Percentiles rank a stretch among this genome's conserved stretches.
phyloP scores from a whole-genome alignment of 495 filamentous ascomycete species.

The Penicillium flavigenum region DNA sequence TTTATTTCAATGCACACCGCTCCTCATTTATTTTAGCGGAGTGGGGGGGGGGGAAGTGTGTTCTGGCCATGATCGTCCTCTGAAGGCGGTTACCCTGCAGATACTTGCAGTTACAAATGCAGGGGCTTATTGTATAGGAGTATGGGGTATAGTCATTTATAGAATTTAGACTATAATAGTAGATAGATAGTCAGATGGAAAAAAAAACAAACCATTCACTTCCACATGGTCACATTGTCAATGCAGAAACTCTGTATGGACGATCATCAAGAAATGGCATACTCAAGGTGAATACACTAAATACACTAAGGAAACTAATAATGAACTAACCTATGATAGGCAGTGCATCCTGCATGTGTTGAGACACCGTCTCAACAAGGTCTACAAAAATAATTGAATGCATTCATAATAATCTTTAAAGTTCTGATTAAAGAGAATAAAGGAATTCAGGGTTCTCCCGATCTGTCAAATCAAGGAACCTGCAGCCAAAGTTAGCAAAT shows the following conservation, averaged over 20 bases:
- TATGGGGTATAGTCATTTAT: neutral
- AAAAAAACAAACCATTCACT: neutral
- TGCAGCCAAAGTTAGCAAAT: slow-evolving; percentile 20
- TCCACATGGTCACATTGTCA: slow-evolving; percentile 1
- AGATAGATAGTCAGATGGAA: too few species aligned
- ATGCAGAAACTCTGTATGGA: neutral
- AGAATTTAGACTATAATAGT: neutral
- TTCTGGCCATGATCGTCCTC: slow-evolving; percentile 15
- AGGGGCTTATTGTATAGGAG: slow-evolving; percentile 6
- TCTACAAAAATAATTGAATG: neutral
- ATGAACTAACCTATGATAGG: neutral
- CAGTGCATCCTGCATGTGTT: slow-evolving; percentile 1
- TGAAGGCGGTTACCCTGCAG: slow-evolving; percentile 4
- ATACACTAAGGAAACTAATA: too few species aligned
- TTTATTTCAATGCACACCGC: slow-evolving; percentile 12
- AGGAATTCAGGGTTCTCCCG: slow-evolving; percentile 44
- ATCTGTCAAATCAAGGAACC: slow-evolving; percentile 59
- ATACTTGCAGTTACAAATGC: slow-evolving; percentile 15
- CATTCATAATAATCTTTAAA: neutral
- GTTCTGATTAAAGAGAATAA: slow-evolving; percentile 28
- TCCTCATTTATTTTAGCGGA: slow-evolving; percentile 14
- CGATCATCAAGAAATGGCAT: neutral
- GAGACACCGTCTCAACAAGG: slow-evolving; percentile 6
- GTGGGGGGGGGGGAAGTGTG: slow-evolving; percentile 16
- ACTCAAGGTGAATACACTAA: neutral